Evolutionary conservation across 2,329 filamentous ascomycete species (phyloP), one percentile per base, ranked within the genome.

Genomic region (Alternaria ethzedia): DNA sequence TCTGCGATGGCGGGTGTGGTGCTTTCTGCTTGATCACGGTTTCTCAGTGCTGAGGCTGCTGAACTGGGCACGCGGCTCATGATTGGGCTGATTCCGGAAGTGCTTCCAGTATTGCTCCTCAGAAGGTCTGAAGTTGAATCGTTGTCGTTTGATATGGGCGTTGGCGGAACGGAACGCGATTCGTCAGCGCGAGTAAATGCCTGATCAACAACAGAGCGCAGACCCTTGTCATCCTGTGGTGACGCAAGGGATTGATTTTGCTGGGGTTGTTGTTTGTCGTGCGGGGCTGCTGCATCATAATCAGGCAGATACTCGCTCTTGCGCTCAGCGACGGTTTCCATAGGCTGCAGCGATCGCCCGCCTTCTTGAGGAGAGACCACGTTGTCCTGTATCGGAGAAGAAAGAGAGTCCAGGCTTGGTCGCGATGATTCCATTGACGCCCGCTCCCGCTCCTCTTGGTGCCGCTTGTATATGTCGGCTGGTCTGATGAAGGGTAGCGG

Each of bases 401-500:
- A 70, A n/a, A 82, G 71, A 21, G 85, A 84, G 67, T 90, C 88
- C 62, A 87, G 74, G 66, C 85, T 89, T 6, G 87, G 86, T 55
- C 87, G 82, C 20, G 84, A 80, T 10, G 86, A 86, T 2, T 90
- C 89, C 60, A 87, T 78, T 1, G 87, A 88, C 59, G 84, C 83
- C 41, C 85, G 81, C 68, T 87, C 83, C 57, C 84, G 85, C 67
- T 92, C 90, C 68, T 92, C 90, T 56, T 87, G 87, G 77, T 90
- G 84, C 6, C 90, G 88, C 73, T 87, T 90, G 77, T 95, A 94
- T 45, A 94, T 90, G 69, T 96, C 92, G 12, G 90, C 87, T 2
- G 93, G 91, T 41, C 91, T 86, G 59, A 93, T 85, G 68, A 95
- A 89, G 0, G 89, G 86, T 20, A 87, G 79, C 1, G 87, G 77